phyloP scores from a whole-genome alignment of 495 filamentous ascomycete genomes.

The Physcia stellaris region DNA sequence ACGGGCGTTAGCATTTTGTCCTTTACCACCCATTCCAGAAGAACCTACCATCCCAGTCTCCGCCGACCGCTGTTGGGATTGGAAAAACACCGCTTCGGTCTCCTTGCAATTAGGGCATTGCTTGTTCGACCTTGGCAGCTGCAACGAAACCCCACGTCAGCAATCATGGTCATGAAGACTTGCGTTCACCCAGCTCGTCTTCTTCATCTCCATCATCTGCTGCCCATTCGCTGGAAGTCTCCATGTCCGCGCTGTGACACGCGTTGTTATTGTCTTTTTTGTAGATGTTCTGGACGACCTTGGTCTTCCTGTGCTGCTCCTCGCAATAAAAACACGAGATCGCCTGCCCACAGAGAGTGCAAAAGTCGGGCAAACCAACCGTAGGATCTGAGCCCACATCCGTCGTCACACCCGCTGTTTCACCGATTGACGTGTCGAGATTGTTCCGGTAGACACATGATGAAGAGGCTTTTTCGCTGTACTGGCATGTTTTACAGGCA shows the following conservation, averaged over 20 bases:
- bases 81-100: conserved; percentile 89
- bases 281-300: conserved; percentile 5
- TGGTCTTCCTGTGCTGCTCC: background rate
- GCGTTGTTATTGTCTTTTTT: conserved; percentile 11
- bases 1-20: conserved; percentile 14
- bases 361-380: conserved; percentile 53
- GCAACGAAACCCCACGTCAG: conserved; percentile 35
- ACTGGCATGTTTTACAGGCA: conserved; percentile 83
- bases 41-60: conserved; percentile 91
- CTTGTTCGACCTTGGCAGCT: conserved; percentile 79
- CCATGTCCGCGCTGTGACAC: conserved; percentile 4
- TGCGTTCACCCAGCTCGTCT: conserved; percentile 6
- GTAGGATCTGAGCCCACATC: conserved; percentile 95
- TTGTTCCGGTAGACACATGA: conserved; percentile 87
- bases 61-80: conserved; percentile 89
- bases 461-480: conserved; percentile 68
- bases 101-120: conserved; percentile 73
- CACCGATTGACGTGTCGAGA: conserved; percentile 74
- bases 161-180: conserved; percentile 9
- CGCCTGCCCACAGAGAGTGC: conserved; percentile 16
- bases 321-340: background rate
- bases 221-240: conserved; percentile 16
- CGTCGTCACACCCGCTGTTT: conserved; percentile 93
- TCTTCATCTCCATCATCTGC: conserved; percentile 14
- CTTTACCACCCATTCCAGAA: background rate